Evolutionary conservation across 1,139 yeast species (phyloP), one percentile per base, ranked within the genome.

Genomic region (Yamadazyma jaroonii): DNA sequence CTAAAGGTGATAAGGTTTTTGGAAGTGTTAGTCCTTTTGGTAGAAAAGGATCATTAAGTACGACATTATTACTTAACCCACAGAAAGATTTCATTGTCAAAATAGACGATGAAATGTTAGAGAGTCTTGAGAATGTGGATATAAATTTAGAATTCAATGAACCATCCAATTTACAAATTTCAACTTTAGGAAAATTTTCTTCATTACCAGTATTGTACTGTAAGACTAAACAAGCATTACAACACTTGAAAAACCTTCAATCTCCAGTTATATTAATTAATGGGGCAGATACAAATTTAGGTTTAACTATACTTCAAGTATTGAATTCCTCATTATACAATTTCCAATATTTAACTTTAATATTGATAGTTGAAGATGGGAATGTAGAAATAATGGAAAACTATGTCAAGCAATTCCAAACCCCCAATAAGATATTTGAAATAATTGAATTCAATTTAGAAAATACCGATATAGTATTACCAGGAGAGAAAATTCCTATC

Each of bases 221-320:
- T 41, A 56, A 68, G 31, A 67, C 73, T 29, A 65, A 64, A 41
- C 72, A 67, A 42, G 62, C 64, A 3, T 58, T 69, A 27, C 46
- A 54, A 20, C 59, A 63, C 41, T 51, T 62, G 31, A 29, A 35
- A 3, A 45, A 55, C 21, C 26, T 37, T 1, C 38, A 50, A 20
- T 41, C 46, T 28, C 58, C 61, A 9, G 64, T 58, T 33, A 49
- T 71, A 8, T 52, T 71, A 32, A 65, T 71, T 37, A 69, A 71
- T 47, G 77, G 77, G 9, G 77, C 66, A 4, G 75, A 71, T 43
- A 67, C 76, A 6, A 54, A 57, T 36, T 47, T 69, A 25, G 74
- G 73, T 0, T 49, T 52, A 35, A 68, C 73, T 1, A 38, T 71
- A 6, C 43, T 66, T 4, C 76, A 71, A 43, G 28, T 62, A 3